These are phyloP conservation scores for bread wheat (Triticum aestivum) DNA, from an alignment of 176 grass and related monocot genomes.

Conservation along the genomic window IWGSC_CS_RefSeq_v2.1 NC_057795.1:624886153-624886652, in stretches of 20 bases:
- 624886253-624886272: background rate
- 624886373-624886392: slow-evolving; percentile 90
- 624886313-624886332: slow-evolving; percentile 80
- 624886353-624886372: slow-evolving; percentile 97
- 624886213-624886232: slow-evolving; percentile 20
- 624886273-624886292: slow-evolving; percentile 13
- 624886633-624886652: slow-evolving; percentile 17
- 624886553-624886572: slow-evolving; percentile 87
- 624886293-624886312: slow-evolving; percentile 18
- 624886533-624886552: slow-evolving; percentile 71
- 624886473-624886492: slow-evolving; percentile 82
- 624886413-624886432: slow-evolving; percentile 85
- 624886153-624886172: slow-evolving; percentile 94
- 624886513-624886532: slow-evolving; percentile 78
- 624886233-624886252: slow-evolving; percentile 23
- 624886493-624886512: slow-evolving; percentile 75
- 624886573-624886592: slow-evolving; percentile 72
- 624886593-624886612: slow-evolving; percentile 31
- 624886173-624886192: slow-evolving; percentile 90
- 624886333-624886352: slow-evolving; percentile 59
- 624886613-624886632: background rate
- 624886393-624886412: slow-evolving; percentile 83
- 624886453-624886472: slow-evolving; percentile 90
- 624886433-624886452: slow-evolving; percentile 71
- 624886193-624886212: slow-evolving; percentile 72